Evolutionary conservation across 139 green algal genomes (phyloP), one percentile per base, ranked within the genome.

Genomic region (Marvania coccoides): DNA sequence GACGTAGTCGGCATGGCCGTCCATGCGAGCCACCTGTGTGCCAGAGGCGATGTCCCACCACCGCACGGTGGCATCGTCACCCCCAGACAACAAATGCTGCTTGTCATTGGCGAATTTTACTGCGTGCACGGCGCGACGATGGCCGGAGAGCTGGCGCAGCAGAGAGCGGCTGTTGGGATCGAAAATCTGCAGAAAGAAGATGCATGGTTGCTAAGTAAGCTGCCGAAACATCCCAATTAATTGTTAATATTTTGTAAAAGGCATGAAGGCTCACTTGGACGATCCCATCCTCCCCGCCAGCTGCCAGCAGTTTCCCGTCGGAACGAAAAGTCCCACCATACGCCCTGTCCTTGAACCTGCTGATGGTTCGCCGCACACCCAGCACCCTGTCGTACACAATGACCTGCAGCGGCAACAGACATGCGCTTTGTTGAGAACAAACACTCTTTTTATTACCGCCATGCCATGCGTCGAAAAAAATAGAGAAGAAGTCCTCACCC

Each of bases 1-100:
- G 31, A 97, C 87, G 66, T 97, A 97, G 69, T 97, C 91, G 0
- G 72, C 63, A 68, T 97, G 91, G 0, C 87, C 91, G 5, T 76
- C 72, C 39, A 64, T 33, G 19, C 45, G 33, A 66, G 39, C 19
- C 48, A 88, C 61, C 39, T 87, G 87, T 59, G 77, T 58, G 14
- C 79, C 85, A 2, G 66, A 55, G 8, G 85, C 66, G 6, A 96
- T 66, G 70, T 96, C 90, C 90, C 90, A 96, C 46, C 61, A 81
- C 23, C 89, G 71, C 3, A 89, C 78, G 14, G 88, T 89, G 2
- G 82, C 77, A 73, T 98, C 92, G 58, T 98, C 92, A 7, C 72
- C 76, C 12, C 79, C 92, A 6, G 76, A 92, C 12, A 98, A 53
- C 37, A 98, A 73, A 40, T 96, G 88, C 63, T 82, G 57, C 42